Conservation (phyloP, 2,329 filamentous ascomycete genomes). For the Calonectria leucothoes region DNA sequence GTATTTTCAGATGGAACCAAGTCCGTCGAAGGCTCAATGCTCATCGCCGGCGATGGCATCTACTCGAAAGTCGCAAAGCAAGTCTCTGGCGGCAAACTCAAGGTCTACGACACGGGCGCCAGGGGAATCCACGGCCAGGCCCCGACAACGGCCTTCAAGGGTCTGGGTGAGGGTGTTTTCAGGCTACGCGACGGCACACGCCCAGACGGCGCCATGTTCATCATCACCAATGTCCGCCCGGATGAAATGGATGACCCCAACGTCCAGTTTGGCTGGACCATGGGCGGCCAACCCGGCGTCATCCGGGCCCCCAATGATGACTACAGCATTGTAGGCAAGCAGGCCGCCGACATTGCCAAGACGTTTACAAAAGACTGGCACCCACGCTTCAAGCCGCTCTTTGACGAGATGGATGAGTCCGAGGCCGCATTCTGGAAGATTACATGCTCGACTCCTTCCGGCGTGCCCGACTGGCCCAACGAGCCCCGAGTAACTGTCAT, state of each 20-base stretch:
- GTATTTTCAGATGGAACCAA: constrained; percentile 70
- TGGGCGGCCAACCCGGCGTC: constrained; percentile 67
- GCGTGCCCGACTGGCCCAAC: constrained; percentile 70
- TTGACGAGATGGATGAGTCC: constrained; percentile 66
- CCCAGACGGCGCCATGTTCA: constrained; percentile 58
- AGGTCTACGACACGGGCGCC: constrained; percentile 72
- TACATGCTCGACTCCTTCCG: constrained; percentile 69
- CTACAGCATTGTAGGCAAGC: constrained; percentile 66
- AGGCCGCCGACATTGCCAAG: constrained; percentile 69
- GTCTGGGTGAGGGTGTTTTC: constrained; percentile 73
- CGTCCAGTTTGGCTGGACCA: constrained; percentile 72
- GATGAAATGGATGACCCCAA: constrained; percentile 69
- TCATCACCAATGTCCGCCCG: constrained; percentile 73
- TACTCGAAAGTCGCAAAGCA: constrained; percentile 71
- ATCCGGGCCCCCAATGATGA: constrained; percentile 70
- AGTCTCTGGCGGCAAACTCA: constrained; percentile 66
- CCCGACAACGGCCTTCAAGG: constrained; percentile 69
- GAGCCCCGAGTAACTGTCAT: constrained; percentile 68
- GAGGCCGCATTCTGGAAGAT: constrained; percentile 77
- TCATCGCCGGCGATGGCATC: constrained; percentile 73
- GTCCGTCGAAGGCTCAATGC: constrained; percentile 68
- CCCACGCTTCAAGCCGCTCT: constrained; percentile 64
- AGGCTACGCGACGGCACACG: constrained; percentile 61
- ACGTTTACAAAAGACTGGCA: constrained; percentile 66
- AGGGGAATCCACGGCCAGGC: constrained; percentile 75